Conservation (phyloP, 305 asterid species). For the Fraxinus ornus region DNA sequence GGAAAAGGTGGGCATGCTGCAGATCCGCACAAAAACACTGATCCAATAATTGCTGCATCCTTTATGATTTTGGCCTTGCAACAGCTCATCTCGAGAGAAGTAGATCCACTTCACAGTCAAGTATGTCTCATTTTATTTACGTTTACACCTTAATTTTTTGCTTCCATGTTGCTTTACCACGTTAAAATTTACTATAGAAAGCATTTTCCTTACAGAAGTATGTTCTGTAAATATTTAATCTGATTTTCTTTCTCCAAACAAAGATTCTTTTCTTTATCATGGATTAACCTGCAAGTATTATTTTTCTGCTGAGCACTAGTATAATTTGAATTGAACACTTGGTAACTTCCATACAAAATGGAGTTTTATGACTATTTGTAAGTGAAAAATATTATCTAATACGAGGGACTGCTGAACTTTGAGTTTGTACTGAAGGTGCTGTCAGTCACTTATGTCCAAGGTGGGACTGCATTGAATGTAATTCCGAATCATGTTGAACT, state of each 20-base stretch:
- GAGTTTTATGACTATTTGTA: slow-evolving; percentile 14
- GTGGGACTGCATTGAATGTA: slow-evolving; percentile 58
- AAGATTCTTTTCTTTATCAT: neutral
- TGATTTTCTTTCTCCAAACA: neutral
- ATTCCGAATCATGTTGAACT: slow-evolving; percentile 63
- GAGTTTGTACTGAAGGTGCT: slow-evolving; percentile 40
- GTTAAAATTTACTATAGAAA: neutral
- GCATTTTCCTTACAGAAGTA: neutral
- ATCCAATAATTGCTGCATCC: slow-evolving; percentile 70
- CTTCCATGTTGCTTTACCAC: neutral
- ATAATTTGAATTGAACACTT: slow-evolving; percentile 22
- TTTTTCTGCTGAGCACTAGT: neutral
- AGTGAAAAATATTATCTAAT: neutral
- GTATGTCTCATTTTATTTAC: slow-evolving; percentile 30
- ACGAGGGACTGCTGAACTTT: neutral
- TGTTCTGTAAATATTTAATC: slow-evolving; percentile 21
- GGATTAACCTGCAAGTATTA: neutral
- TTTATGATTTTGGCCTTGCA: slow-evolving; percentile 73
- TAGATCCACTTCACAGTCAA: slow-evolving; percentile 71
- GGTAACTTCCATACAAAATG: neutral
- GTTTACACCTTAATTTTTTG: neutral
- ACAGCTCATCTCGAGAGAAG: slow-evolving; percentile 74
- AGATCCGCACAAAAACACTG: slow-evolving; percentile 52
- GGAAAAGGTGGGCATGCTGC: slow-evolving; percentile 90
- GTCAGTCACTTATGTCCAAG: slow-evolving; percentile 72